Conservation (phyloP, 2,329 filamentous ascomycete species). For the Cercospora beticola region DNA sequence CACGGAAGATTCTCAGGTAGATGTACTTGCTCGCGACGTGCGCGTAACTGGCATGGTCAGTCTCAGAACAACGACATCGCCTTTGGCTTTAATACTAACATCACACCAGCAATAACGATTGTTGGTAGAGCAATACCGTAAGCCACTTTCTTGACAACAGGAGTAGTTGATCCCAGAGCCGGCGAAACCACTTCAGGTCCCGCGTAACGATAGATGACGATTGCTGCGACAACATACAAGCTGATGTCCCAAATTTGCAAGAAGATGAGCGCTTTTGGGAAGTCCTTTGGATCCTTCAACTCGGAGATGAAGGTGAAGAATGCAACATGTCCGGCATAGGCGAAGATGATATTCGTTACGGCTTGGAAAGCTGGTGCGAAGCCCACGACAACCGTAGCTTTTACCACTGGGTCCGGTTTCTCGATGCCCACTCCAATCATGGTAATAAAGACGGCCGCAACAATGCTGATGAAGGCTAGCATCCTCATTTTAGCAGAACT, state of each 20-base stretch:
- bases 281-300: constrained; percentile 61
- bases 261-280: constrained; percentile 61
- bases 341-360: constrained; percentile 67
- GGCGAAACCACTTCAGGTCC: constrained; percentile 62
- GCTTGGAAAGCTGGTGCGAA: constrained; percentile 60
- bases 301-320: constrained; percentile 68
- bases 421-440: constrained; percentile 64
- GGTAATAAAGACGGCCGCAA: constrained; percentile 63
- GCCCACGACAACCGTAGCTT: constrained; percentile 33
- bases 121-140: constrained; percentile 70
- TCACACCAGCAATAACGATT: constrained; percentile 68
- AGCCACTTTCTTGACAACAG: constrained; percentile 59
- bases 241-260: constrained; percentile 60
- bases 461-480: constrained; percentile 50
- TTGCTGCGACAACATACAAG: constrained; percentile 63
- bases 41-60: constrained; percentile 47
- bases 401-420: constrained; percentile 44
- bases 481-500: neutral
- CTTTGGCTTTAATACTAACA: constrained; percentile 35
- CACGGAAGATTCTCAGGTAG: constrained; percentile 63
- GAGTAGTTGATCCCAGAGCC: constrained; percentile 61
- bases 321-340: constrained; percentile 57
- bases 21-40: constrained; percentile 67
- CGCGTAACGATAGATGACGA: constrained; percentile 66
- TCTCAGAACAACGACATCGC: no score